A percentile compares a stretch with the other conserved stretches of the same genome.
Conservation (phyloP, 768 basidiomycete genomes). For the Russula dissimulans region DNA sequence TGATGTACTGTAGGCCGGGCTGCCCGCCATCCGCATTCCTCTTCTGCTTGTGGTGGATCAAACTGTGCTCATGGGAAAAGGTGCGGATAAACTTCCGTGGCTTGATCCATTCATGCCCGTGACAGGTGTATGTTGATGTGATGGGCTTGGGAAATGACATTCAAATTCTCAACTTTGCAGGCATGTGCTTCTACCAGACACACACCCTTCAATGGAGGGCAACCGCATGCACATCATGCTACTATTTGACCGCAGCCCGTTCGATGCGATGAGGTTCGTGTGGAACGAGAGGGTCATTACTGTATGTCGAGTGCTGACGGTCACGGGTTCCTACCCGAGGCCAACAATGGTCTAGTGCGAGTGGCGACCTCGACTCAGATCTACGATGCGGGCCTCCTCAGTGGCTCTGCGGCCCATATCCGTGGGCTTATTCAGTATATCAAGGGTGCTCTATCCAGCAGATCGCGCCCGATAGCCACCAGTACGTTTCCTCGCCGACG, state of each 20-base stretch:
- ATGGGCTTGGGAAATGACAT: not conserved
- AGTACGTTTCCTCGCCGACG: no score
- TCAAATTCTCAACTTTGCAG: not conserved
- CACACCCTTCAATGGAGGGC: not conserved
- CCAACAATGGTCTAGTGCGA: not conserved
- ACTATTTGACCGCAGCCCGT: not conserved
- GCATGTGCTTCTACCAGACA: not conserved
- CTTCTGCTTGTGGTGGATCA: not conserved
- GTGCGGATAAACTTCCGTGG: slow-evolving; percentile 3
- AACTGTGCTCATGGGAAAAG: slow-evolving; percentile 3
- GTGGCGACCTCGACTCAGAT: not conserved
- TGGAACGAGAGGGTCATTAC: no score
- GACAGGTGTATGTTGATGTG: not conserved
- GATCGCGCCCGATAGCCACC: not conserved
- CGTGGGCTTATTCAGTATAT: not conserved
- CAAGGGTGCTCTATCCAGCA: not conserved
- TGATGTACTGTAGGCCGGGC: no score
- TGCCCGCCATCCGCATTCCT: not conserved
- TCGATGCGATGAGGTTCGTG: not conserved
- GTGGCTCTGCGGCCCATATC: not conserved
- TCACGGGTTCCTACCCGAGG: not conserved
- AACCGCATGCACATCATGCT: not conserved
- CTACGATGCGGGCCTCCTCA: not conserved
- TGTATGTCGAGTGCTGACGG: no score
- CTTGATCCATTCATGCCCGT: slow-evolving; percentile 1